Evolutionary conservation across 2,329 filamentous ascomycete genomes (phyloP).

Genomic region (Colletotrichum costaricense): DNA sequence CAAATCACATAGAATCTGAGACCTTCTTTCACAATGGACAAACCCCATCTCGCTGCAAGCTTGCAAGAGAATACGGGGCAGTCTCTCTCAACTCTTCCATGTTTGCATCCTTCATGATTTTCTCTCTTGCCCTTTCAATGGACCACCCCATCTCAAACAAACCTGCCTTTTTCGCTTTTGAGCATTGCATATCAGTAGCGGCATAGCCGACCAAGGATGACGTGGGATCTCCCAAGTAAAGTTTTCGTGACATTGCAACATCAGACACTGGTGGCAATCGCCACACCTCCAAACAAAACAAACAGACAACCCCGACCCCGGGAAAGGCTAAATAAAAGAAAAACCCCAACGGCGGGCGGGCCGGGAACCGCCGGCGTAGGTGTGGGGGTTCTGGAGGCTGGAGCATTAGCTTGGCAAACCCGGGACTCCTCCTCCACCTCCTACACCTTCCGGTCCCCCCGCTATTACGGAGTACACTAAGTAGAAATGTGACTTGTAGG

Average conservation of each 20-base stretch:
- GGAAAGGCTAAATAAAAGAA: background rate
- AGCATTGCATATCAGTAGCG: too few species aligned
- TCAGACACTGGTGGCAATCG: too few species aligned
- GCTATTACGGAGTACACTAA: background rate
- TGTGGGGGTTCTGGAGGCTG: background rate
- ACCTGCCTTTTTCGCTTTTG: too few species aligned
- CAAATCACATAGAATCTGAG: too few species aligned
- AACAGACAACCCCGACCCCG: background rate
- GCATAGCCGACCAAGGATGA: background rate
- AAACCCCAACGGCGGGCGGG: conserved; percentile 3
- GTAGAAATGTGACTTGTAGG: background rate
- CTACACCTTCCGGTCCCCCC: background rate
- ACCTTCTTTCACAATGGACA: too few species aligned
- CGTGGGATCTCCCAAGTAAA: background rate
- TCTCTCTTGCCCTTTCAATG: too few species aligned
- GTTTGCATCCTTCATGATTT: too few species aligned
- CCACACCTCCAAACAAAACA: background rate
- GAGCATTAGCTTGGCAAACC: background rate
- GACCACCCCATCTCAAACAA: too few species aligned
- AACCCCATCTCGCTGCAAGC: too few species aligned
- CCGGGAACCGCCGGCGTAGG: background rate
- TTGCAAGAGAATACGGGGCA: too few species aligned
- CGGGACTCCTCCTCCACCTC: background rate
- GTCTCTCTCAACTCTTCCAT: too few species aligned
- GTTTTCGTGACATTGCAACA: background rate